Conservation (phyloP, 2,329 filamentous ascomycete species). For the Neopestalotiopsis sp. region DNA sequence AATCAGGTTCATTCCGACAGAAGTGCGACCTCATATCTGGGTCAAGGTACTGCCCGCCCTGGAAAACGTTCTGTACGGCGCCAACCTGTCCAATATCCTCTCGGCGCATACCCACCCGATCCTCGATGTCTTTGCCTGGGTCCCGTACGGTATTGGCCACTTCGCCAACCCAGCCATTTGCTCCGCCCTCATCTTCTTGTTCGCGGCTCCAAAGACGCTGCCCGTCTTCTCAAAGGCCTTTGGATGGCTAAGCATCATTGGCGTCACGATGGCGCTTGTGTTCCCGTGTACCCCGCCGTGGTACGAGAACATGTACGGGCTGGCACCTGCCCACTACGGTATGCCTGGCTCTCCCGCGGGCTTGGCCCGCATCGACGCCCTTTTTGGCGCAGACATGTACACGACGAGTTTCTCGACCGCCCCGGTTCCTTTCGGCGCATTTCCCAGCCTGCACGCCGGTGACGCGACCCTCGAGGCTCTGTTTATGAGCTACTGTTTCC, state of each 20-base stretch:
- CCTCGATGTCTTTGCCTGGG: constrained; percentile 88
- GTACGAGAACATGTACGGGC: constrained; percentile 93
- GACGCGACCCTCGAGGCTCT: constrained; percentile 88
- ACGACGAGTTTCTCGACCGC: constrained; percentile 90
- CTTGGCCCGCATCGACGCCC: constrained; percentile 83
- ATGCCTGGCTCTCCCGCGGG: constrained; percentile 91
- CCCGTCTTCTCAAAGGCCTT: constrained; percentile 87
- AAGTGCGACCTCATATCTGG: constrained; percentile 92
- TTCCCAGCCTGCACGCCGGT: constrained; percentile 90
- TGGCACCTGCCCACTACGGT: constrained; percentile 90
- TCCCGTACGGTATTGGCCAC: constrained; percentile 91
- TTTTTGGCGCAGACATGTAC: constrained; percentile 93
- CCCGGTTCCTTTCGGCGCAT: constrained; percentile 91
- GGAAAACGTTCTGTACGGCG: constrained; percentile 95
- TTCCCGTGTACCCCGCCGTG: constrained; percentile 96
- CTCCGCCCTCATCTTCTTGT: constrained; percentile 83
- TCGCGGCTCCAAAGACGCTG: constrained; percentile 82
- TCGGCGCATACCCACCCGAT: constrained; percentile 85
- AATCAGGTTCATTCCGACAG: constrained; percentile 81
- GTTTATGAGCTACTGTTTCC: constrained; percentile 94
- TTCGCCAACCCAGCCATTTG: constrained; percentile 85
- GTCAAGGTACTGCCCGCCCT: constrained; percentile 92
- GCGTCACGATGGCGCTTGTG: constrained; percentile 85
- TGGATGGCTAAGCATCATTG: constrained; percentile 89
- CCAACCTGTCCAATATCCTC: constrained; percentile 93